These are phyloP conservation scores for Lizonia empirigonia DNA, from an alignment of 2,329 filamentous ascomycete genomes.

Conservation along the genomic window DNA sequence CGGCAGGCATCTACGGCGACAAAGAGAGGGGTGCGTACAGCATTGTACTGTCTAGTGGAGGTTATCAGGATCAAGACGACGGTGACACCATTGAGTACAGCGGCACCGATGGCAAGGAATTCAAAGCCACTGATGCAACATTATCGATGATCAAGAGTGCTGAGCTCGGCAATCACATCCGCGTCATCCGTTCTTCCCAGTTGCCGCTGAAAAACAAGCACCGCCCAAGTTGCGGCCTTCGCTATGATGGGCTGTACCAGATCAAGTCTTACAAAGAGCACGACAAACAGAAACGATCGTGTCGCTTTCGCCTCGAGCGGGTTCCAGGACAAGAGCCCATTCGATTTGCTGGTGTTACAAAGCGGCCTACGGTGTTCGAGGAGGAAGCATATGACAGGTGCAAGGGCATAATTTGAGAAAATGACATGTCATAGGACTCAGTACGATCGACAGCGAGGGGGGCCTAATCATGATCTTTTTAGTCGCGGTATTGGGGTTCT, in stretches of 20 bases:
- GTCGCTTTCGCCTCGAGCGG: constrained; percentile 57
- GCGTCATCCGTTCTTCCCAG: constrained; percentile 58
- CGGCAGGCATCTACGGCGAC: constrained; percentile 56
- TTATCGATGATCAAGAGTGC: constrained; percentile 51
- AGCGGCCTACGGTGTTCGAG: constrained; percentile 51
- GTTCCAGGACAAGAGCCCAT: constrained; percentile 55
- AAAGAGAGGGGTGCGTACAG: constrained; percentile 57
- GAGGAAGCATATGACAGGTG: constrained; percentile 28
- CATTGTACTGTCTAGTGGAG: constrained; percentile 58
- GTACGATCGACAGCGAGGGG: neutral
- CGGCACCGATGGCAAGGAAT: constrained; percentile 54
- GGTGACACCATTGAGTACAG: constrained; percentile 59
- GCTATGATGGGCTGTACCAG: constrained; percentile 64
- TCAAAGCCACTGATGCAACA: constrained; percentile 48
- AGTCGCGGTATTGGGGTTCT: neutral
- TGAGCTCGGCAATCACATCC: constrained; percentile 47
- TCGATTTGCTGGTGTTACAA: constrained; percentile 48
- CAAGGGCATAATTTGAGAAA: constrained; percentile 16
- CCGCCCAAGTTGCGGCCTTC: constrained; percentile 56
- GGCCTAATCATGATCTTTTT: neutral
- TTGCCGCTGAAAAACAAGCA: constrained; percentile 47
- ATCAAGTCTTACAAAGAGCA: constrained; percentile 50
- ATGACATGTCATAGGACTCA: neutral
- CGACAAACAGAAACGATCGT: constrained; percentile 50
- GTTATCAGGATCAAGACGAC: constrained; percentile 58